Evolutionary conservation across 1,284 basidiomycete species (phyloP).

Genomic region (Ceratobasidium sp.): DNA sequence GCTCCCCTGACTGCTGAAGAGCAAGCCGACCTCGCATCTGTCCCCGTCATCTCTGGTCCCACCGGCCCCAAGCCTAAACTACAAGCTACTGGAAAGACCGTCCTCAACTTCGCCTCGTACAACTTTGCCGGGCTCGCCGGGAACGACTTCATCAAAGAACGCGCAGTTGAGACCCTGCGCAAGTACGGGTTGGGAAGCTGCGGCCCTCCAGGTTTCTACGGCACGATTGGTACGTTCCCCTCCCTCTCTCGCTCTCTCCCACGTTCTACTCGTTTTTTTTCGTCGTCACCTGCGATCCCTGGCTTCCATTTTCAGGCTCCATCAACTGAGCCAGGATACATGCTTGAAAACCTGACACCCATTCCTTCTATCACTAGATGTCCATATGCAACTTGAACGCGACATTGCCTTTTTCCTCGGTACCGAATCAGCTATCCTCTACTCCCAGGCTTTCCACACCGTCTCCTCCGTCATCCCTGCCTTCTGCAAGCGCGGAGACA

Average conservation of each 20-base stretch:
- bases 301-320: conserved; percentile 1
- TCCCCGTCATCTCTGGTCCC: conserved; percentile 84
- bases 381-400: conserved; percentile 89
- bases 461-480: conserved; percentile 95
- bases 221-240: conserved; percentile 80
- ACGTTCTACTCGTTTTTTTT: not conserved
- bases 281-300: not conserved
- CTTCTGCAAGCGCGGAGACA: conserved; percentile 97
- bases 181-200: conserved; percentile 96
- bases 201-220: conserved; percentile 98
- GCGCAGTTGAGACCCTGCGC: conserved; percentile 85
- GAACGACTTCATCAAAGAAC: conserved; percentile 87
- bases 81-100: conserved; percentile 77
- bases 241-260: not conserved
- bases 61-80: conserved; percentile 87
- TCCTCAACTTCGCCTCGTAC: conserved; percentile 88
- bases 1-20: conserved; percentile 70
- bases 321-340: conserved; percentile 24
- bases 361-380: conserved; percentile 65
- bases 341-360: not conserved
- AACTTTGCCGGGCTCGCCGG: conserved; percentile 94
- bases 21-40: conserved; percentile 72
- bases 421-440: conserved; percentile 89
- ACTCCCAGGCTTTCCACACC: conserved; percentile 94
- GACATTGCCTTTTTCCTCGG: conserved; percentile 93